Conservation (phyloP, 495 filamentous ascomycete species). For the Hypoxylon rickii region DNA sequence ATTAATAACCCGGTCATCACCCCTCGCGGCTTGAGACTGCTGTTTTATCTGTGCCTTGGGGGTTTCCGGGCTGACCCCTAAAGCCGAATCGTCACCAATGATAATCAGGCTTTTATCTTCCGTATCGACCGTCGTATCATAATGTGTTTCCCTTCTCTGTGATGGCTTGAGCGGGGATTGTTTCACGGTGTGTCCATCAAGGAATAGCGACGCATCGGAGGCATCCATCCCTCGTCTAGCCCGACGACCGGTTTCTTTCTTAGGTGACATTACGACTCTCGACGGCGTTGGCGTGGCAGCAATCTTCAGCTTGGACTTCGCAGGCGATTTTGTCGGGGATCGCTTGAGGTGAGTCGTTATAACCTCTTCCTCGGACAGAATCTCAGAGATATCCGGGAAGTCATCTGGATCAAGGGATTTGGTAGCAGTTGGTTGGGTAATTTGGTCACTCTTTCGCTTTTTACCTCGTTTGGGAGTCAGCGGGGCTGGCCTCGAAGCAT, state of each 20-base stretch:
- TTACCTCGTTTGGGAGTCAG: conserved; percentile 56
- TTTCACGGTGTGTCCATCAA: conserved; percentile 15
- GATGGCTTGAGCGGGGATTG: conserved; percentile 26
- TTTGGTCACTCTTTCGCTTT: conserved; percentile 77
- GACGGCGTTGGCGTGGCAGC: conserved; percentile 15
- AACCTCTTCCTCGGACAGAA: conserved; percentile 39
- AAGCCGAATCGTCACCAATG: conserved; percentile 1
- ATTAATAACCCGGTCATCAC: conserved; percentile 40
- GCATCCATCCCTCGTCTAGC: conserved; percentile 7
- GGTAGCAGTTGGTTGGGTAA: conserved; percentile 46
- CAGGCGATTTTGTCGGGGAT: conserved; percentile 37
- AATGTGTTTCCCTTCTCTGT: conserved; percentile 6
- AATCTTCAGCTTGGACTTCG: conserved; percentile 36
- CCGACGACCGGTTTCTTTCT: conserved; percentile 10
- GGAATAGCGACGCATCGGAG: conserved; percentile 6
- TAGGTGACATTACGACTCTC: conserved; percentile 11
- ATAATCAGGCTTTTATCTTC: background rate
- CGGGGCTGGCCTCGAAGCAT: conserved; percentile 42
- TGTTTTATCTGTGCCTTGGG: conserved; percentile 10
- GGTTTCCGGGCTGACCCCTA: conserved; percentile 12
- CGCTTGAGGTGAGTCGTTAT: conserved; percentile 20
- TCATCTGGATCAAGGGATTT: conserved; percentile 33
- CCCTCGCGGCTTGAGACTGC: conserved; percentile 3
- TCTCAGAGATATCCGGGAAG: conserved; percentile 48
- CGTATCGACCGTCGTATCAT: background rate